Evolutionary conservation across 2,329 filamentous ascomycete species (phyloP).

Genomic region (Aureobasidium sp.): DNA sequence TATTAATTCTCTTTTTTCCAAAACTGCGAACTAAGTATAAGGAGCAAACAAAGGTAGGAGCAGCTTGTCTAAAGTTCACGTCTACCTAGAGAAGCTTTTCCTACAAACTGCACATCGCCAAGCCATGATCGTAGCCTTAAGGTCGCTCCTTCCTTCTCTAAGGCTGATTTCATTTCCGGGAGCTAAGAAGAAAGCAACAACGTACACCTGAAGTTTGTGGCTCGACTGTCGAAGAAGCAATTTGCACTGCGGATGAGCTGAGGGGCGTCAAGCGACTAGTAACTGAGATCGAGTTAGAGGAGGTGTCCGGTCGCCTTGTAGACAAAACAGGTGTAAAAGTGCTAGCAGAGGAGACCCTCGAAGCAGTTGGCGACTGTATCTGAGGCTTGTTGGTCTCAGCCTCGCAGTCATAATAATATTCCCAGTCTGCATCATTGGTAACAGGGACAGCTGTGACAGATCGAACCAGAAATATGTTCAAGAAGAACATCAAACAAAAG

Average conservation of each 20-base stretch:
- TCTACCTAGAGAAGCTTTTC: too few relatives aligned
- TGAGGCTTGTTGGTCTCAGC: background rate
- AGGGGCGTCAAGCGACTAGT: slow-evolving; percentile 24
- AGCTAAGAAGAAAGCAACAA: background rate
- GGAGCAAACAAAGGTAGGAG: background rate
- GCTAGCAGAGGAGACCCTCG: background rate
- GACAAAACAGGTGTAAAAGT: slow-evolving; percentile 2
- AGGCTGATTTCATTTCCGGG: background rate
- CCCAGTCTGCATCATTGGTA: background rate
- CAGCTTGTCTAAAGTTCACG: background rate
- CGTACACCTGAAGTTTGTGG: slow-evolving; percentile 15
- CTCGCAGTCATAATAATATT: slow-evolving; percentile 1
- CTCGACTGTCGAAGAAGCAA: slow-evolving; percentile 19
- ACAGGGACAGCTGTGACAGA: background rate
- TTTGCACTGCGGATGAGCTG: slow-evolving; percentile 27
- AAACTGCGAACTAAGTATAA: background rate
- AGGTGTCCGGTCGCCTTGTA: background rate
- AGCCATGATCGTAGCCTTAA: background rate
- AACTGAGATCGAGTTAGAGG: background rate
- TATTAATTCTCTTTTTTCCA: background rate
- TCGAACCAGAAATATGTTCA: background rate
- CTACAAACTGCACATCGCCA: background rate
- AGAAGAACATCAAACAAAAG: background rate
- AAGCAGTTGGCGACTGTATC: background rate
- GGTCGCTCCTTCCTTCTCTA: background rate